Percentiles rank a stretch among this genome's conserved stretches.
These are phyloP conservation scores for Beauveria scarabaeidicola DNA, from an alignment of 2,329 filamentous ascomycete genomes.

Conservation along the genomic window DNA sequence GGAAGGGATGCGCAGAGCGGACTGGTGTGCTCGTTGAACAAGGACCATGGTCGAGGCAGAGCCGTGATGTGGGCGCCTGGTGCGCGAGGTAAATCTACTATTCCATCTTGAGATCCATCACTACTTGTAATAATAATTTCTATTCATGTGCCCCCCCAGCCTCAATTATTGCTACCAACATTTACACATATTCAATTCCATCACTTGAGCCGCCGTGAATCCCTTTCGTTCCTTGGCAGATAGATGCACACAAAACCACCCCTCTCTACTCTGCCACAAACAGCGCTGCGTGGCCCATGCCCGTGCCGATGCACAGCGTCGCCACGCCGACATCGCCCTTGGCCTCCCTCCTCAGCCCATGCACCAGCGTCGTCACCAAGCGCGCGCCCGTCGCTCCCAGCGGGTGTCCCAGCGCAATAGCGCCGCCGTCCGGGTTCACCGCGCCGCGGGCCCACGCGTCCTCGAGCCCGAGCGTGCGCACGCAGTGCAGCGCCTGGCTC, in stretches of 20 bases:
- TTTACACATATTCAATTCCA: neutral
- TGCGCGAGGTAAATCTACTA: neutral
- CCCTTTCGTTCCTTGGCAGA: neutral
- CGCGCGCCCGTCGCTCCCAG: slow-evolving; percentile 81
- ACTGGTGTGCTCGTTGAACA: slow-evolving; percentile 26
- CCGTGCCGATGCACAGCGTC: slow-evolving; percentile 82
- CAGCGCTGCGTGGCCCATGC: slow-evolving; percentile 67
- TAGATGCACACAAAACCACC: neutral
- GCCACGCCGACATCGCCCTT: slow-evolving; percentile 74
- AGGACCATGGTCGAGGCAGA: neutral
- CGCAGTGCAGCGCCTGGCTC: slow-evolving; percentile 59
- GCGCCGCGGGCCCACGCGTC: slow-evolving; percentile 52
- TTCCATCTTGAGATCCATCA: neutral
- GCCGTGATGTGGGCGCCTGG: slow-evolving; percentile 19
- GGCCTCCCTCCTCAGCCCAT: slow-evolving; percentile 54
- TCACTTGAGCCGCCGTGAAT: neutral
- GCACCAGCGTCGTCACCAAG: slow-evolving; percentile 63
- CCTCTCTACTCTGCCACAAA: slow-evolving; percentile 53
- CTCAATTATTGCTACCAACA: neutral
- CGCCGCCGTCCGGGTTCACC: slow-evolving; percentile 88
- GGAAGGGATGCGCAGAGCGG: slow-evolving; percentile 30
- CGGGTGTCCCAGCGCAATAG: slow-evolving; percentile 89
- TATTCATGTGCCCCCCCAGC: neutral
- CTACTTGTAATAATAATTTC: neutral
- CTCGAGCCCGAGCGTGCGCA: slow-evolving; percentile 61